Evolutionary conservation across 2,329 filamentous ascomycete genomes (phyloP), one percentile per base, ranked within the genome.

Genomic region (Zymoseptoria crescenta): DNA sequence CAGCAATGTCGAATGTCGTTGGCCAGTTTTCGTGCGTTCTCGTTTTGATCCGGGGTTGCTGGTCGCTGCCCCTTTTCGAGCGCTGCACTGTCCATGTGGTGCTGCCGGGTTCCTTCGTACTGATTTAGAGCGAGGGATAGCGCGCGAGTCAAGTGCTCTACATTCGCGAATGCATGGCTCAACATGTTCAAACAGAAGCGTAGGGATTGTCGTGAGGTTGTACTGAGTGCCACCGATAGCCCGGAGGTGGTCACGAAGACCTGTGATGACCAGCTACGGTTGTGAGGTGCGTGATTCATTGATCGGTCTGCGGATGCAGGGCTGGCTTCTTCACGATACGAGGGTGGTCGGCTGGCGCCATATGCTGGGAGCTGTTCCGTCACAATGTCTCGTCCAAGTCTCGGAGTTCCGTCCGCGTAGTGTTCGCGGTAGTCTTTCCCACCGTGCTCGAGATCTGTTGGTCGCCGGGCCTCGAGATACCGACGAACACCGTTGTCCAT

Each of bases 141-240:
- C 2, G 87, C 86, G 16, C 82, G 78, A 63, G 96, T 89, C 0
- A 91, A 83, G 53, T 85, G 85, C 52, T 87, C 85, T 58, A 97
- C 85, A 70, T 91, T 89, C 6, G 84, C 85, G 62, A 96, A 96
- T 1, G 90, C 90, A 81, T 87, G 88, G 27, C 86, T 83, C 52
- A 97, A 78, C 81, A 91, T 89, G 24, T 82, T 82, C 1, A 97
- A 77, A 64, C 92, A 96, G 68, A 91, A 93, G 67, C 89, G 91
- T 49, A 99, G 77, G 62, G 88, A 94, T 55, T 86, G 84, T 8
- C 96, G 77, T 21, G 90, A 96, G 69, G 94, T 88, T 19, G 95
- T 88, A 68, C 88, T 95, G 82, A 99, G 91, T 0, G 94, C 91
- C 16, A 96, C 87, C 63, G 91, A 91, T 0, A 97, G 81, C 0